Base-by-base conservation (phyloP, 2,329 filamentous ascomycete genomes). In the Gaeumannomyces tritici region DNA sequence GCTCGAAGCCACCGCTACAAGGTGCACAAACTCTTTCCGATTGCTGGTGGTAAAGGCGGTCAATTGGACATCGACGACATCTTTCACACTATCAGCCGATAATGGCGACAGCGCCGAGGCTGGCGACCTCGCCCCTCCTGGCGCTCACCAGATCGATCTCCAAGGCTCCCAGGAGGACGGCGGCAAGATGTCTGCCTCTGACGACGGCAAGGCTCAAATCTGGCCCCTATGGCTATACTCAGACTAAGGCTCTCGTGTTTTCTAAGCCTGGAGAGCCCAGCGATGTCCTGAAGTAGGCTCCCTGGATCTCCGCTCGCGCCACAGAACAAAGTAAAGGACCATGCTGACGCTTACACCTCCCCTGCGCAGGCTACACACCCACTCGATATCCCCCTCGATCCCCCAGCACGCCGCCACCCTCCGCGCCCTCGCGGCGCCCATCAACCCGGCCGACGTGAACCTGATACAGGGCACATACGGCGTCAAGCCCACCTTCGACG, bases 371-470 rank as follows among this genome's bases (percentile, higher is more conserved):
- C 77, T 93, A 4, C 89, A 93, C 75, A 83, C 78, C 0, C 86
- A 93, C 77, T 91, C 89, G 67, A 91, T 93, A 71, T 88, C 88
- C 4, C 89, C 90, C 3, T 83, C 85, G 4, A 83, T 92, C 66
- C 88, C 90, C 59, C 73, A 79, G 42, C 76, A 75, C 59, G 77
- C 82, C 58, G 76, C 96, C 68, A 92, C 93, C 62, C 80, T 99
- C 64, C 91, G 91, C 74, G 88, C 95, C 69, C 90, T 99, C 69
- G 90, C 93, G 35, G 87, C 92, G 1, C 91, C 95, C 63, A 91
- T 99, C 75, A 99, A 99, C 78, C 95, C 95, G 28, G 93, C 95
- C 71, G 95, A 99, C 77, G 90, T 99, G 75, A 99, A 99, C 80
- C 93, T 93, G 70, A 90, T 99, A 70, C 95, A 99, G 79, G 95